Evolutionary conservation across 75 land plant species (phyloP).

Genomic region (Gnetum montanum): DNA sequence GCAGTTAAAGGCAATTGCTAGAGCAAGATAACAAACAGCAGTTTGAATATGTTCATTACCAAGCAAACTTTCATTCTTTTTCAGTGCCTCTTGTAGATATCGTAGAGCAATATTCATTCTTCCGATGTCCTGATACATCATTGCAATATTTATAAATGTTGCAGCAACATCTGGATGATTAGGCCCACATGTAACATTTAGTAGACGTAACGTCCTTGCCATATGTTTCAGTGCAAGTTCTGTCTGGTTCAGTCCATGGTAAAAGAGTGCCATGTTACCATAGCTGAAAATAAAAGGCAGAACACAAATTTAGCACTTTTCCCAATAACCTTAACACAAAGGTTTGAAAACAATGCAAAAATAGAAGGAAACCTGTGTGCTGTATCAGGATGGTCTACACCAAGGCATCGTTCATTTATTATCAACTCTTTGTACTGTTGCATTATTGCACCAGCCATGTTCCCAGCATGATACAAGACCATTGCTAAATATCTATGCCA

Average conservation of each 20-base stretch:
- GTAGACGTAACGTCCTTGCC: conserved; percentile 74
- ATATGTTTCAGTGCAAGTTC: conserved; percentile 87
- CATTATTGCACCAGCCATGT: conserved; percentile 93
- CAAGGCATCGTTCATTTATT: conserved; percentile 93
- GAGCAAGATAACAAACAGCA: conserved; percentile 98
- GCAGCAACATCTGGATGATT: conserved; percentile 99
- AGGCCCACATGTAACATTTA: conserved; percentile 83
- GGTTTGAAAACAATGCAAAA: neutral
- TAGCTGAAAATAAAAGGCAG: conserved; percentile 35
- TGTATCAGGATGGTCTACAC: conserved; percentile 96
- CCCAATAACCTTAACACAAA: neutral
- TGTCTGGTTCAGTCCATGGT: conserved; percentile 94
- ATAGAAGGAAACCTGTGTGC: conserved; percentile 29
- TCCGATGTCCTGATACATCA: conserved; percentile 98
- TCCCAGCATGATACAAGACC: conserved; percentile 96
- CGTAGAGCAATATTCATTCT: conserved; percentile 89
- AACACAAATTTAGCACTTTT: neutral
- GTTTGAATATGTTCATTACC: conserved; percentile 97
- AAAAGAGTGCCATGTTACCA: conserved; percentile 98
- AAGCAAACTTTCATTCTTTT: conserved; percentile 82
- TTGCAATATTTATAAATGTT: conserved; percentile 95
- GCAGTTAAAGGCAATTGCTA: conserved; percentile 97
- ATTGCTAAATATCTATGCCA: conserved; percentile 98
- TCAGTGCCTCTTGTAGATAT: conserved; percentile 94
- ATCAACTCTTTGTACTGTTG: conserved; percentile 98